A percentile compares a stretch with the other conserved stretches of the same genome.
Conservation (phyloP, 192 early-diverging fungal genomes). For the Radiomyces spectabilis region DNA sequence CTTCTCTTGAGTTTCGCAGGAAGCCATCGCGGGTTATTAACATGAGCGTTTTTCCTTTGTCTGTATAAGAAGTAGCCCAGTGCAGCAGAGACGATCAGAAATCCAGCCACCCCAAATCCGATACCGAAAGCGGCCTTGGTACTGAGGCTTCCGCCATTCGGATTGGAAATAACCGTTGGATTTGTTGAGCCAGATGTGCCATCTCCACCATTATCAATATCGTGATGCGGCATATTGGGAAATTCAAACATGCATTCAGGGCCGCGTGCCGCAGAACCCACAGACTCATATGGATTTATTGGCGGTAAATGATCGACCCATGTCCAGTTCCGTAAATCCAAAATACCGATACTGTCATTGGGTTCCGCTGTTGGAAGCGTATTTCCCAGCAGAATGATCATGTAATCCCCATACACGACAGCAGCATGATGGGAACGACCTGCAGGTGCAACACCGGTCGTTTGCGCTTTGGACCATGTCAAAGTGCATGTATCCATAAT, state of each 20-base stretch:
- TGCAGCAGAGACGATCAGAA: not conserved
- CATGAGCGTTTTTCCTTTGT: slow-evolving; percentile 2
- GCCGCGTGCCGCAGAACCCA: not conserved
- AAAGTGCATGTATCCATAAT: slow-evolving; percentile 18
- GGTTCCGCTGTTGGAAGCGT: too few species aligned
- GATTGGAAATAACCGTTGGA: slow-evolving; percentile 8
- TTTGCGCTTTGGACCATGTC: slow-evolving; percentile 8
- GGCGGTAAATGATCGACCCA: slow-evolving; percentile 8
- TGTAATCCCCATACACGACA: slow-evolving; percentile 10
- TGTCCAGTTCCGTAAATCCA: slow-evolving; percentile 11
- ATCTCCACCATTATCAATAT: not conserved
- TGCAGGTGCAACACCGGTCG: slow-evolving; percentile 1
- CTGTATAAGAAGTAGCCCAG: not conserved
- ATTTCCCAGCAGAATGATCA: slow-evolving; percentile 13
- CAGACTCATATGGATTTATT: not conserved
- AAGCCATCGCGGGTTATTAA: slow-evolving; percentile 10
- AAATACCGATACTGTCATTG: too few species aligned
- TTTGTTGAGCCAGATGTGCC: not conserved
- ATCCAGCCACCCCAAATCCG: slow-evolving; percentile 10
- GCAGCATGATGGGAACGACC: slow-evolving; percentile 20
- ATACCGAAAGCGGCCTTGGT: slow-evolving; percentile 6
- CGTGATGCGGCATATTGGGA: not conserved
- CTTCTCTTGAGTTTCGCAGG: too few species aligned
- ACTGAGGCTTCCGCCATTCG: not conserved
- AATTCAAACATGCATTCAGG: slow-evolving; percentile 1